Percentiles rank a stretch among this genome's conserved stretches.
Conservation (phyloP, 2,329 filamentous ascomycete species). For the Colletotrichum sansevieriae region DNA sequence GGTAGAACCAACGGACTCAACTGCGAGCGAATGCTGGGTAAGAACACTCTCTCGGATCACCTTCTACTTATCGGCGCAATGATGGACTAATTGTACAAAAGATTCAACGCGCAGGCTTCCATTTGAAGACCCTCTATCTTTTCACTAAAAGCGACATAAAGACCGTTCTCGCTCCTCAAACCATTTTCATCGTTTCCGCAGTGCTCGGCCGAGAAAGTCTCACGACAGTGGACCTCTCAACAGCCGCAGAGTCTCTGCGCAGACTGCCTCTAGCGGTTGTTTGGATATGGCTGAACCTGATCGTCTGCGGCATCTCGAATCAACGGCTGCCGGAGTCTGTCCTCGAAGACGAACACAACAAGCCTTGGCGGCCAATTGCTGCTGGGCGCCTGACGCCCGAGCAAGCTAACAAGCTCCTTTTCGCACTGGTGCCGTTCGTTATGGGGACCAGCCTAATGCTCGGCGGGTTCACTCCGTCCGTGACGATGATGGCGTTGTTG, state of each 20-base stretch:
- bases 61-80: too few species aligned
- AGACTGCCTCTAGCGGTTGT: constrained; percentile 26
- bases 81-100: not conserved
- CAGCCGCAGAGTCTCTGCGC: accelerated
- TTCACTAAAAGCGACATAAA: constrained; percentile 52
- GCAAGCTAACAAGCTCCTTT: constrained; percentile 45
- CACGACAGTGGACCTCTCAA: not conserved
- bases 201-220: constrained; percentile 21
- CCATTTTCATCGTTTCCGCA: constrained; percentile 44
- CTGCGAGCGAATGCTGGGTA: constrained; percentile 1
- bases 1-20: not conserved
- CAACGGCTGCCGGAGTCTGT: constrained; percentile 45
- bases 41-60: not conserved
- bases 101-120: constrained; percentile 11
- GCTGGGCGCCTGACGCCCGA: constrained; percentile 44
- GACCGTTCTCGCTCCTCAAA: constrained; percentile 50
- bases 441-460: constrained; percentile 36
- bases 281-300: constrained; percentile 48
- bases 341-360: constrained; percentile 48
- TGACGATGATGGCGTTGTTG: constrained; percentile 45
- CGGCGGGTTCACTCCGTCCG: constrained; percentile 43
- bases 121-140: constrained; percentile 45
- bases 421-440: constrained; percentile 44
- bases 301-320: constrained; percentile 48
- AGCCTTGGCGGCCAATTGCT: constrained; percentile 50